Base-by-base conservation (phyloP, 441 rosid genomes). In the Dalechampia spathulata region DNA sequence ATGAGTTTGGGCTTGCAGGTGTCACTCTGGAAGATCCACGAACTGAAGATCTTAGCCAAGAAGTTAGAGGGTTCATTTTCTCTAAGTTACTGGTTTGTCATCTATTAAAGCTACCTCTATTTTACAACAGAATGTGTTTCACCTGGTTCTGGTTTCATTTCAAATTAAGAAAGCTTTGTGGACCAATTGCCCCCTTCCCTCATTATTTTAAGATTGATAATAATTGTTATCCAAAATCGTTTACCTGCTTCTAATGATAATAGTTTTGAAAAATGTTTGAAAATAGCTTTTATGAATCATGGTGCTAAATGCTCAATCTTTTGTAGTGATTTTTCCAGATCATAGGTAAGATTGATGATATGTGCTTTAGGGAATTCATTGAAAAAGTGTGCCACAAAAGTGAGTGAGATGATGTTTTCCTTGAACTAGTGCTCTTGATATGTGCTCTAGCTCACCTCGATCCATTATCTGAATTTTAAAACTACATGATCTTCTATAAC, bases 1-100 rank as follows among this genome's bases (percentile, higher is more conserved):
- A 45, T 65, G 67, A 59, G 53, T 61, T 73, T 69, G 67, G 72
- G 62, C 44, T 66, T 80, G 73, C 90, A 95, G 99, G 97, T 79
- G 86, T 88, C 71, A 90, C 85, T 52, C 77, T 90, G 55, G 99
- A 94, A 79, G 99, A 94, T 78, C 96, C 97, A 16, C 87, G 87
- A 62, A 90, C 86, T 58, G 98, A 95, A 85, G 99, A 90, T 81
- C 99, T 95, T 65, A 88, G 85, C 60, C 99, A 94, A 79, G 99
- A 94, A 77, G 96, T 94, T 75, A 83, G 98, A 80, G 99, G 99
- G 27, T 94, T 94, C 72, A 83, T 90, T 67, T 94, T 90, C 73
- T 94, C 99, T 5, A 94, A 82, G 81, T 78, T 94, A 66, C 77
- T 90, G 96, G 99, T 94, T 64, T 51, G 87, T 71, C 61, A 52